Base-by-base conservation (phyloP, 2,329 filamentous ascomycete species). In the Phialocephala subalpina region DNA sequence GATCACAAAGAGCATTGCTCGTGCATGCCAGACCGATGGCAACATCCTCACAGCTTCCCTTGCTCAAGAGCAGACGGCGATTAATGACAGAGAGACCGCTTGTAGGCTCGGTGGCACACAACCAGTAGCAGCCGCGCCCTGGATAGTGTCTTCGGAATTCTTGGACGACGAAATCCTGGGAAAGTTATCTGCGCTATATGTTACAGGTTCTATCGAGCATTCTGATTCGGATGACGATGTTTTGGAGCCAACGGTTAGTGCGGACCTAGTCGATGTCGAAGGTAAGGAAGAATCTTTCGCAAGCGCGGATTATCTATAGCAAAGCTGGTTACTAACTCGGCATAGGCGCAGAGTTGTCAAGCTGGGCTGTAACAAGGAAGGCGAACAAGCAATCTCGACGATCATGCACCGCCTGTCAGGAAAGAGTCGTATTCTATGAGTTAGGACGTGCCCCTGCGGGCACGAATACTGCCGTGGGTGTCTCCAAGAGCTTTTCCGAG, bases 401-500 rank as follows among this genome's bases (percentile, higher is more conserved):
- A 22, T 18, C n/a, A 40, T 57, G 55, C 22, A 40, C n/a, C 33
- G 35, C 35, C 5, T 57, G 55, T 38, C 29, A 35, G 14, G 55
- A 57, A 1, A 40, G 18, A 38, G 60, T 69, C 25, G 58, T 38
- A 3, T 63, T 64, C 45, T 64, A 9, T 33, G 64, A 74, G 22
- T 25, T 70, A 9, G 64, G 63, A 2, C 62, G 60, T 40, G 69
- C 73, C 67, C 75, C 81, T 79, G 86, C 73, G 11, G 73, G 0
- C 84, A 89, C 67, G 70, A 80, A 2, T 89, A 87, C 73, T 90
- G 87, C 69, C 72, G 73, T 0, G 67, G 67, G 0, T 89, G 87
- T 70, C 69, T 89, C 0, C 70, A 70, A 1, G 63, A 67, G 0
- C 78, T 87, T 0, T 84, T 88, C 72, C n/a, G 66, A 1, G 62